Evolutionary conservation across 495 filamentous ascomycete species (phyloP).

Genomic region (Penicillium roqueforti): DNA sequence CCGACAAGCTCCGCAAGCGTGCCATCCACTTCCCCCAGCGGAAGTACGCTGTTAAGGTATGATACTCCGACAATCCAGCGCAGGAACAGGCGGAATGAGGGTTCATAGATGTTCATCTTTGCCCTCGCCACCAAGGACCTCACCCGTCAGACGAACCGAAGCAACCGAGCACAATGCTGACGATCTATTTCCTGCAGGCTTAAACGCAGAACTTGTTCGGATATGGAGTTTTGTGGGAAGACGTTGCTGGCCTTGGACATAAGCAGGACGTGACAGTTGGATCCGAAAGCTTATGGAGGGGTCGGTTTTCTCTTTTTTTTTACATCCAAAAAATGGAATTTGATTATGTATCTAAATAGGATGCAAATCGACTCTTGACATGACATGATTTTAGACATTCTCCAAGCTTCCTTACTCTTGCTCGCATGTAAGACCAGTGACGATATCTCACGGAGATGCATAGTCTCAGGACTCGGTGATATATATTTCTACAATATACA

Average conservation of each 20-base stretch:
- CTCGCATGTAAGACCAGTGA: background rate
- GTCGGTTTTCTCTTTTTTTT: conserved; percentile 42
- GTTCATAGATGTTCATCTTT: background rate
- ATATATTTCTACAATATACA: background rate
- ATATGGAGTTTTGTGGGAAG: conserved; percentile 43
- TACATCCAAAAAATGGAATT: conserved; percentile 37
- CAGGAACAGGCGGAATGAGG: background rate
- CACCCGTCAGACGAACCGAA: background rate
- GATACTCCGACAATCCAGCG: conserved; percentile 14
- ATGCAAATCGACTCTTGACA: conserved; percentile 47
- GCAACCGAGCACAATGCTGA: conserved; percentile 4
- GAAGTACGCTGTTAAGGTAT: conserved; percentile 97
- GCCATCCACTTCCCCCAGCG: conserved; percentile 92
- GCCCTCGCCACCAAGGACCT: background rate
- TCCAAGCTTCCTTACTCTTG: conserved; percentile 3
- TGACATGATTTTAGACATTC: conserved; percentile 31
- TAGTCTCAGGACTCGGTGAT: background rate
- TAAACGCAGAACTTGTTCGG: conserved; percentile 41
- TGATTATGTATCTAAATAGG: conserved; percentile 45
- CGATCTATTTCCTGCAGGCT: conserved; percentile 25
- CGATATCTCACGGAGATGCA: background rate
- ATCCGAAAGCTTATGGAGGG: conserved; percentile 33
- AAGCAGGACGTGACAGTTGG: conserved; percentile 33
- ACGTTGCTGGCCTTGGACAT: conserved; percentile 31
- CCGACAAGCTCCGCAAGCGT: conserved; percentile 93